Conservation (phyloP, 257 asterid species). For the Gentiana macrophylla region DNA sequence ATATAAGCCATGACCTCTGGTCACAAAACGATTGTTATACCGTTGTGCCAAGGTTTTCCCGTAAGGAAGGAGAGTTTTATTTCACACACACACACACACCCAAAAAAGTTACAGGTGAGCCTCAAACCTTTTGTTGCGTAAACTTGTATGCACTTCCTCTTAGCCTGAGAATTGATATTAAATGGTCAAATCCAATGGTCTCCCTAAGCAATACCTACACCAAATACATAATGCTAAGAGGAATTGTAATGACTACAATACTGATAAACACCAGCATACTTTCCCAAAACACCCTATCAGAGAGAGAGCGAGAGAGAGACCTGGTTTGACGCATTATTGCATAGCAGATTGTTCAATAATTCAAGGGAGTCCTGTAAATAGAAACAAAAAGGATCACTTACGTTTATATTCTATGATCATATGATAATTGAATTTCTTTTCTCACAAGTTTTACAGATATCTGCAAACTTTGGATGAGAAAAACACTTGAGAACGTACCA, state of each 20-base stretch:
- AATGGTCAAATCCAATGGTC: slow-evolving; percentile 75
- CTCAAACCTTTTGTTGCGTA: slow-evolving; percentile 86
- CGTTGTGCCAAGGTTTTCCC: background rate
- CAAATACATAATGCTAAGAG: slow-evolving; percentile 15
- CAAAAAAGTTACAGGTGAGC: slow-evolving; percentile 1
- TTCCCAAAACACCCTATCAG: background rate
- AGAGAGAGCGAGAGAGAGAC: slow-evolving; percentile 19
- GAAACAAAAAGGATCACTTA: slow-evolving; percentile 6
- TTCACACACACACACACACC: too few species aligned
- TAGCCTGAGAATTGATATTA: slow-evolving; percentile 67
- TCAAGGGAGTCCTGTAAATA: slow-evolving; percentile 78
- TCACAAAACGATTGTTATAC: too few species aligned
- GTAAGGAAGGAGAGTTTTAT: background rate
- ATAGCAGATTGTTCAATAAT: slow-evolving; percentile 74
- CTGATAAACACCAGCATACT: background rate
- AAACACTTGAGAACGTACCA: too few species aligned
- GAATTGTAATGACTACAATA: slow-evolving; percentile 5
- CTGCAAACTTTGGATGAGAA: background rate
- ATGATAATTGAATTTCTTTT: too few species aligned
- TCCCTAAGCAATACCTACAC: slow-evolving; percentile 79
- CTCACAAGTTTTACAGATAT: background rate
- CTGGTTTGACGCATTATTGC: slow-evolving; percentile 82
- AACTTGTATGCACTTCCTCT: slow-evolving; percentile 77
- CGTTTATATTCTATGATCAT: too few species aligned
- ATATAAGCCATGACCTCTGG: too few species aligned